Percentiles rank a stretch among this genome's conserved stretches.
Evolutionary conservation across 257 asterid genomes (phyloP).

Genomic region (Solanum sejunctum): DNA sequence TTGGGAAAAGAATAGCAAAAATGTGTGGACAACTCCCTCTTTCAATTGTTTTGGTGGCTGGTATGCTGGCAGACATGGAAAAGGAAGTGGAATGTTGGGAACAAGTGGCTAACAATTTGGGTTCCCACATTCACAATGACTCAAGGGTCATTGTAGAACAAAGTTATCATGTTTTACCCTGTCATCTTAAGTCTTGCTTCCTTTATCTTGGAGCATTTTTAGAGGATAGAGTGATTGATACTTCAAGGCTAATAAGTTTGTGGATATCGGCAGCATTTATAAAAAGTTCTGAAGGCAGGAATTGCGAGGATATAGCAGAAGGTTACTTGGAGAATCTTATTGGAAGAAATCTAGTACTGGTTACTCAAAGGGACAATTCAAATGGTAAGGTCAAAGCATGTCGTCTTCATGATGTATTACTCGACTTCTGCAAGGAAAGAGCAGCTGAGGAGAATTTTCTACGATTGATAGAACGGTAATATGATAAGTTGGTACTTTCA

Average conservation of each 20-base stretch:
- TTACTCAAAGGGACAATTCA: not conserved
- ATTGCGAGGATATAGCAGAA: not conserved
- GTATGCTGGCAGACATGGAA: not conserved
- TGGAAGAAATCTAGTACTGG: not conserved
- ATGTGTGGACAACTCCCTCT: constrained; percentile 1
- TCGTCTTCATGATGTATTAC: constrained; percentile 3
- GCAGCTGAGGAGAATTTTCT: constrained; percentile 1
- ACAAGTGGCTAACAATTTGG: not conserved
- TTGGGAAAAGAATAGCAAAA: not conserved
- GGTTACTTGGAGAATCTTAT: not conserved
- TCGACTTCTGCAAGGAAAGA: not conserved
- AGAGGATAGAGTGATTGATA: not conserved
- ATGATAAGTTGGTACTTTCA: not conserved
- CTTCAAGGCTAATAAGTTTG: not conserved
- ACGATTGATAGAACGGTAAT: not conserved
- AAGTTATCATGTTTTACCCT: not conserved
- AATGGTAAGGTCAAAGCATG: constrained; percentile 1
- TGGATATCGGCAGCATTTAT: not conserved
- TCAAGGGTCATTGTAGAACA: not conserved
- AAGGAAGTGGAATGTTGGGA: not conserved
- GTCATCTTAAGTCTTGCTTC: not conserved
- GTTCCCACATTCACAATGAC: not conserved
- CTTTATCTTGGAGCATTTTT: not conserved
- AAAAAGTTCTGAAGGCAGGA: not conserved
- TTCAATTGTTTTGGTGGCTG: not conserved